Evolutionary conservation across 306 rosid species (phyloP), one percentile per base, ranked within the genome.

Genomic region (Fagus crenata): DNA sequence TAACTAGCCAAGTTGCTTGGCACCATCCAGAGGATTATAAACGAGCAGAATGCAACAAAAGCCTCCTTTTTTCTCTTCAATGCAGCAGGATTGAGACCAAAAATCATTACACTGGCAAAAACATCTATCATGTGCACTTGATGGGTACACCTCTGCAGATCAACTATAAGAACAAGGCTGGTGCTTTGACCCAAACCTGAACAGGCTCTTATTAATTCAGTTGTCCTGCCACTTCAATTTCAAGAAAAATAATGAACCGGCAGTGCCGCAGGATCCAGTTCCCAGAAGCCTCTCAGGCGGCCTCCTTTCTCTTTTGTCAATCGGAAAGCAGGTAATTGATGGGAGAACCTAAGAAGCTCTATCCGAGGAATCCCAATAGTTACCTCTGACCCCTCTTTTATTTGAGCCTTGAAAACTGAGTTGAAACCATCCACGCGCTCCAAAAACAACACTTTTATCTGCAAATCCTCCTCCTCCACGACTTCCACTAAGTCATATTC

Each of bases 301-400:
- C 90, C 96, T 43, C 64, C 84, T 49, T 74, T 84, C 81, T 89
- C 89, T 28, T 89, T 88, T 56, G 92, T 87, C 73, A 95, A 79
- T 82, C 77, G 86, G 84, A 89, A 92, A 28, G 91, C 90, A 7
- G 99, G 97, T 82, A 91, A 85, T 73, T 82, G 86, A 78, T 95
- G 99, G 67, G 99, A 95, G 88, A 95, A 92, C 77, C 77, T 85
- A 11, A 92, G 89, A 82, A 95, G 85, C 80, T 92, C 93, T 22
- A 65, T 74, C 67, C 3, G 81, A 46, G 85, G 76, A 77, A 95
- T 78, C 18, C 63, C 81, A 84, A 75, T 71, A 37, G 80, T 83
- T 74, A 82, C 58, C 32, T 76, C 35, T 1, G 83, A 77, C 65
- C 89, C 89, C 51, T 67, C 82, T 36, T 54, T 75, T 32, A 73